phyloP scores from a whole-genome alignment of 805 yeast genomes.

The Sugiyamaella marilandica region DNA sequence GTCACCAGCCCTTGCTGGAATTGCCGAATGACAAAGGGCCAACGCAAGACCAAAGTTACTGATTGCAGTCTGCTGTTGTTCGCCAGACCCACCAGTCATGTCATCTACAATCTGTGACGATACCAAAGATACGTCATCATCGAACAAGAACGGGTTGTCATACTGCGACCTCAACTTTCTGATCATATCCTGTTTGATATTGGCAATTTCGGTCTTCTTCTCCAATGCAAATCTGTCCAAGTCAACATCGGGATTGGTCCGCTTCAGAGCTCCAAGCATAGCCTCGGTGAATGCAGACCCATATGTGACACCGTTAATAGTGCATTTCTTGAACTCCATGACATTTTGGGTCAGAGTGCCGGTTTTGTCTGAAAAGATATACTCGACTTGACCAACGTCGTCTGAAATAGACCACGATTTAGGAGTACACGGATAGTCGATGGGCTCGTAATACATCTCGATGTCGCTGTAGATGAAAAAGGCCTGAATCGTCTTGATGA shows the following conservation, averaged over 20 bases:
- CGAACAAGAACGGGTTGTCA: slow-evolving; percentile 47
- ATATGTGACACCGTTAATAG: slow-evolving; percentile 61
- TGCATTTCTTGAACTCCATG: slow-evolving; percentile 77
- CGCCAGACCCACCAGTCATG: slow-evolving; percentile 38
- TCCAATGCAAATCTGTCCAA: slow-evolving; percentile 37
- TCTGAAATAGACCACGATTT: slow-evolving; percentile 81
- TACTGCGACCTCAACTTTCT: slow-evolving; percentile 33
- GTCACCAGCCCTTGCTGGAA: slow-evolving; percentile 47
- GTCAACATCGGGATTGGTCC: slow-evolving; percentile 55
- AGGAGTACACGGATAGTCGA: slow-evolving; percentile 75
- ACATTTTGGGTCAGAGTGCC: slow-evolving; percentile 80
- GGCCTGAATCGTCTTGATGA: slow-evolving; percentile 72
- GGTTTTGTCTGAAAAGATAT: slow-evolving; percentile 76
- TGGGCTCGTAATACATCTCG: slow-evolving; percentile 60
- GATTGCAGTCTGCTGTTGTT: slow-evolving; percentile 44
- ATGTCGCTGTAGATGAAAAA: slow-evolving; percentile 67
- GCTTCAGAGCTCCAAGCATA: slow-evolving; percentile 61
- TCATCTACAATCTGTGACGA: slow-evolving; percentile 58
- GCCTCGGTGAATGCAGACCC: slow-evolving; percentile 80
- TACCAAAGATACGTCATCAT: slow-evolving; percentile 50
- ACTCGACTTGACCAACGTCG: slow-evolving; percentile 80
- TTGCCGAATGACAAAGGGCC: slow-evolving; percentile 72
- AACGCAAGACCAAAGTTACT: slow-evolving; percentile 58
- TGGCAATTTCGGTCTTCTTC: slow-evolving; percentile 39
- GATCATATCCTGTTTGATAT: slow-evolving; percentile 48